phyloP scores from a whole-genome alignment of 129 eudicot genomes.

The Lonicera japonica region DNA sequence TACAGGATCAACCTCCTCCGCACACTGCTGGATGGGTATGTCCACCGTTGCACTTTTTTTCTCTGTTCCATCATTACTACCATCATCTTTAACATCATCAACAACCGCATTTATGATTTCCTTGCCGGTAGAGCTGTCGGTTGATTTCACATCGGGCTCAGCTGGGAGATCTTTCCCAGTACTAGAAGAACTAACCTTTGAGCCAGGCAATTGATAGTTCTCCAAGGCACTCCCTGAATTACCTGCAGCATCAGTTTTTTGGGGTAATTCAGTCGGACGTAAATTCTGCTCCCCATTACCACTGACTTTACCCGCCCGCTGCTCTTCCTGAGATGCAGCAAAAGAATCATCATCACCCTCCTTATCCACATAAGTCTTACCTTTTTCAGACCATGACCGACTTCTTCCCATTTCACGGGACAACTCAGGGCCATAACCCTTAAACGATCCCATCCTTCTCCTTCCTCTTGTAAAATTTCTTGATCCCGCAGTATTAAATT shows the following conservation, averaged over 20 bases:
- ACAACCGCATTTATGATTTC: conserved; percentile 14
- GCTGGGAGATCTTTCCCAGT: conserved; percentile 21
- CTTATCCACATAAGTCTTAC: conserved; percentile 26
- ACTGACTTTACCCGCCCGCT: conserved; percentile 33
- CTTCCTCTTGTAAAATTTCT: conserved; percentile 44
- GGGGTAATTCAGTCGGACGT: conserved; percentile 31
- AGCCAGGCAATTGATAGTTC: conserved; percentile 20
- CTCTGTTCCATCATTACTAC: conserved; percentile 29
- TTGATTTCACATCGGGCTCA: conserved; percentile 21
- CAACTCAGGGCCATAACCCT: conserved; percentile 42
- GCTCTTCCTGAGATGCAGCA: conserved; percentile 37
- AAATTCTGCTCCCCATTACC: conserved; percentile 31
- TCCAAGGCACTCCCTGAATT: conserved; percentile 21
- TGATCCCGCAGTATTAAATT: conserved; percentile 20
- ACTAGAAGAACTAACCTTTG: conserved; percentile 20
- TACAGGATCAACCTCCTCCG: conserved; percentile 22
- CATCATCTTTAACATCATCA: conserved; percentile 26
- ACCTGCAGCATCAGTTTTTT: conserved; percentile 20
- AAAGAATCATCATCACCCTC: conserved; percentile 38
- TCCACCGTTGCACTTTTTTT: conserved; percentile 33
- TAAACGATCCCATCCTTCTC: conserved; percentile 43
- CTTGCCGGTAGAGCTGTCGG: conserved; percentile 21
- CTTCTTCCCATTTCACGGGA: conserved; percentile 38
- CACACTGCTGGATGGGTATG: conserved; percentile 11
- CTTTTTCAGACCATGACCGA: conserved; percentile 48